These are phyloP conservation scores for Eucalyptus cladocalyx DNA, from an alignment of 345 rosid genomes.

Conservation along the genomic window DNA sequence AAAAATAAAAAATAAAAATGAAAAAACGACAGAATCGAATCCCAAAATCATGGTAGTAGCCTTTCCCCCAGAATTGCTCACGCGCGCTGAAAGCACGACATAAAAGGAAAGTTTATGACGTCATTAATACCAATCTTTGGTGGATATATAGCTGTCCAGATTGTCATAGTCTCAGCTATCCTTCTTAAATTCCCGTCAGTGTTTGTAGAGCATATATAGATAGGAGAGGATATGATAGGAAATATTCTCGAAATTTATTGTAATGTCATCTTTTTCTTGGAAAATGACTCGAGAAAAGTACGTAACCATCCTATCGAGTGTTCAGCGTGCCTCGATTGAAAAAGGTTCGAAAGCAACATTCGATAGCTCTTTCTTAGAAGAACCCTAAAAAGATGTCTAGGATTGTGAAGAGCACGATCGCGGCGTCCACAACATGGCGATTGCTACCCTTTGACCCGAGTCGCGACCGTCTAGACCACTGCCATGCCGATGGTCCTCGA, in stretches of 20 bases:
- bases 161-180: background rate
- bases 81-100: background rate
- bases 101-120: background rate
- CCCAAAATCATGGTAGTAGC: background rate
- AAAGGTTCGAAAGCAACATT: background rate
- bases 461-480: background rate
- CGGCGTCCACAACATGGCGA: background rate
- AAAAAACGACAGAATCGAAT: background rate
- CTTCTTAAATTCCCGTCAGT: background rate
- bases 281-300: background rate
- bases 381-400: background rate
- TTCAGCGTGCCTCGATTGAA: background rate
- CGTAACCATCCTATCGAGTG: background rate
- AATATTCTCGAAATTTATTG: background rate
- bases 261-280: background rate
- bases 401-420: background rate
- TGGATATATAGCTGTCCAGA: background rate
- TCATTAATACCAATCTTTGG: background rate
- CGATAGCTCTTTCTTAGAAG: background rate
- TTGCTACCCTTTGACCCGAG: background rate
- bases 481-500: background rate
- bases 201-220: background rate
- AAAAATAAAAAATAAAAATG: background rate
- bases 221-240: background rate
- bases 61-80: background rate